Evolutionary conservation across 176 grass and related monocot species (phyloP).

Genomic region (Aechmea fasciata): DNA sequence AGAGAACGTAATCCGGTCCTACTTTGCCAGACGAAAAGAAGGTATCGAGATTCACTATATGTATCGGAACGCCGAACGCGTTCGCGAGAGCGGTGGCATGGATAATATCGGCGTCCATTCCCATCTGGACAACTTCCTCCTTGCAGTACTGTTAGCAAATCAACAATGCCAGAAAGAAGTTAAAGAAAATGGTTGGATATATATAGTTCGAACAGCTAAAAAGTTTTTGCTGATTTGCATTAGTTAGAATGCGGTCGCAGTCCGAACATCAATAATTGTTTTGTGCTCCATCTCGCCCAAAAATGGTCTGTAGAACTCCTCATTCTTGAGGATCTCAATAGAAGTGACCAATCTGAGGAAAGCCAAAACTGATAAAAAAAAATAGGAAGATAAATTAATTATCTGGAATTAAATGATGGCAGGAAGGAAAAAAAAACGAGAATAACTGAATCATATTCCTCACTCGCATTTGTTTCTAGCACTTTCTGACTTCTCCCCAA

Average conservation of each 20-base stretch:
- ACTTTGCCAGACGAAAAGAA: neutral
- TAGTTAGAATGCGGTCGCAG: too few relatives aligned
- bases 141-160: neutral
- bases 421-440: too few relatives aligned
- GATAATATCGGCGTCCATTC: neutral
- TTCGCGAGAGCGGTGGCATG: neutral
- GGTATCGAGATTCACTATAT: neutral
- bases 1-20: neutral
- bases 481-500: too few relatives aligned
- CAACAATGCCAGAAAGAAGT: neutral
- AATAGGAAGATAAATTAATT: slow-evolving; percentile 24
- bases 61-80: neutral
- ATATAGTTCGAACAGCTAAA: neutral
- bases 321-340: slow-evolving; percentile 63
- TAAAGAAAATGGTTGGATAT: neutral
- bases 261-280: neutral
- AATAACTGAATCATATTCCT: too few relatives aligned
- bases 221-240: too few relatives aligned
- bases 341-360: slow-evolving; percentile 96
- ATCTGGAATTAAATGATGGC: neutral
- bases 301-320: slow-evolving; percentile 88
- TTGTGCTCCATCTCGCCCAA: slow-evolving; percentile 52
- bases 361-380: slow-evolving; percentile 69
- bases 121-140: neutral
- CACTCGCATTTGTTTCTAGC: too few relatives aligned